phyloP scores from a whole-genome alignment of 306 rosid species.

The Cicer yamashitae region DNA sequence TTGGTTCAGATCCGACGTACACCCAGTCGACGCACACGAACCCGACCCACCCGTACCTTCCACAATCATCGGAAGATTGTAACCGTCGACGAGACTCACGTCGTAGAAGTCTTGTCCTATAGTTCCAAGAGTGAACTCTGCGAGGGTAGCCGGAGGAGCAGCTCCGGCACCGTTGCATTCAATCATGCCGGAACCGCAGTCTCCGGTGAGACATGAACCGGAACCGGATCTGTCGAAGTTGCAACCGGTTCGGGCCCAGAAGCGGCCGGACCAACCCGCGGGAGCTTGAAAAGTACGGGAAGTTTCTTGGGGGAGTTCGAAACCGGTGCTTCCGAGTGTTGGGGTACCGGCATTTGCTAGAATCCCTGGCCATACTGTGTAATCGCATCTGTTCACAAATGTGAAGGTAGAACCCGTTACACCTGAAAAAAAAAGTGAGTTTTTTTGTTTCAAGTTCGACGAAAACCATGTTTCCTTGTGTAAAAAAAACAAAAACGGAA shows the following conservation, averaged over 20 bases:
- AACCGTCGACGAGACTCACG: conserved; percentile 97
- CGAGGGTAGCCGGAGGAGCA: conserved; percentile 82
- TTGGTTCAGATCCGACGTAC: conserved; percentile 78
- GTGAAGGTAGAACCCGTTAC: conserved; percentile 70
- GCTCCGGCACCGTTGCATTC: conserved; percentile 98
- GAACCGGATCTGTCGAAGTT: conserved; percentile 74
- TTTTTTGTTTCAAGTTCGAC: not conserved
- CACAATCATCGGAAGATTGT: conserved; percentile 78
- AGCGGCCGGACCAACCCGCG: conserved; percentile 97
- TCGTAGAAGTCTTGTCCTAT: conserved; percentile 92
- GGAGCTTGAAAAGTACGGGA: conserved; percentile 79
- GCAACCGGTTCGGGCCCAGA: conserved; percentile 92
- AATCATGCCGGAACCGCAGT: conserved; percentile 80
- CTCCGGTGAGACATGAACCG: conserved; percentile 85
- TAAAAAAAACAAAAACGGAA: not conserved
- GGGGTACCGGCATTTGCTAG: conserved; percentile 87
- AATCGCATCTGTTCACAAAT: conserved; percentile 74
- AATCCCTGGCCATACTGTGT: conserved; percentile 96
- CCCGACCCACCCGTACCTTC: conserved; percentile 91
- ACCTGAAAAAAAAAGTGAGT: conserved; percentile 43
- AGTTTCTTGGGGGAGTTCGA: conserved; percentile 76
- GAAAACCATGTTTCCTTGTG: not conserved
- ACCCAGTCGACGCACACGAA: conserved; percentile 76
- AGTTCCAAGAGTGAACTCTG: conserved; percentile 91
- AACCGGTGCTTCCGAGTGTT: conserved; percentile 77